Evolutionary conservation across 352 stramenopile genomes (phyloP), one percentile per base, ranked within the genome.

Genomic region (Phytopythium chamaehyphon): DNA sequence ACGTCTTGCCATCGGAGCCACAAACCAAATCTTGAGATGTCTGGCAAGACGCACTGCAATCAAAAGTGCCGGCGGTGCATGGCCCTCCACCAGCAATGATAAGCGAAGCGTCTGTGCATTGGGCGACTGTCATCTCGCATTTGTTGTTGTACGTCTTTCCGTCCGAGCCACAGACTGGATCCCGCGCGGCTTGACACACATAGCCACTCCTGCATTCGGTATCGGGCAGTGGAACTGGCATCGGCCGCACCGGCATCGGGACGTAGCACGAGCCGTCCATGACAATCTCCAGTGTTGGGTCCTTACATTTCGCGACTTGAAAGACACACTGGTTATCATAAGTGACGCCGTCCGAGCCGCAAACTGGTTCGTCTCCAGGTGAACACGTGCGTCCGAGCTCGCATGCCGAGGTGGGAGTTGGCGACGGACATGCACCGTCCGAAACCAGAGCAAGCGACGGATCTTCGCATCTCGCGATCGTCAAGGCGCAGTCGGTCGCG

Each of bases 71-170:
- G 37, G 23, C 23, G 35, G 28, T 33, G 28, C 28, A 33, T 9
- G 28, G 28, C 5, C 28, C 28, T 5, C 5, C 28, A 33, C 5
- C 28, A 10, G 28, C 28, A 5, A 33, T 18, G 6, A 76, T 33
- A 54, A 54, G 61, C 23, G 57, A 46, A 14, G 62, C 45, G 1
- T 43, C 49, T 11, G 47, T 54, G 54, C 76, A 88, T 38, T 71
- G 57, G 1, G 61, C 65, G 28, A 46, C 57, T 16, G 71, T 62
- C 24, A 88, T 69, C 26, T 57, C 35, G 50, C 76, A 86, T 47
- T 64, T 57, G 57, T 80, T 84, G 28, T 33, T 35, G 61, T 84
- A 88, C 11, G 76, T 86, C 21, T 64, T 28, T n/a, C 71, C 68
- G 46, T 86, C 62, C 18, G 76, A 83, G 21, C 58, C 73, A 39